Evolutionary conservation across 169 alveolate genomes (phyloP).

Genomic region (Eimeria falciformis): DNA sequence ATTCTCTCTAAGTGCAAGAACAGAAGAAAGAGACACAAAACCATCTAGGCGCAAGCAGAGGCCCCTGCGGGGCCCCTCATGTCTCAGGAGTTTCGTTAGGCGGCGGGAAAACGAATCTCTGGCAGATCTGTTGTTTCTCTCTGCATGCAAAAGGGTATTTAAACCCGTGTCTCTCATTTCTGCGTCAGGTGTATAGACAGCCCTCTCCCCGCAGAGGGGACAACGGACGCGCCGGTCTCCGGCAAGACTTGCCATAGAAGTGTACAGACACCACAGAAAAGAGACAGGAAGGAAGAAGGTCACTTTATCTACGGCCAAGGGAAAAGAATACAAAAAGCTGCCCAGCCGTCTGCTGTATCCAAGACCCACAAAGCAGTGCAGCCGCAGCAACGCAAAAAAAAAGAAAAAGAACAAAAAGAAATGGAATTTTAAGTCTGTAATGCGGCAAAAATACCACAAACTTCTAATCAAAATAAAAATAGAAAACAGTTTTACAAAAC

Average conservation of each 20-base stretch:
- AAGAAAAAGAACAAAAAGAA: not conserved
- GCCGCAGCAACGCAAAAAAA: not conserved
- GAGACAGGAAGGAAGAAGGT: not conserved
- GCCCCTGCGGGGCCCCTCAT: conserved; percentile 45
- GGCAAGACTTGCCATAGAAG: not conserved
- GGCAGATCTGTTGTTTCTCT: not conserved
- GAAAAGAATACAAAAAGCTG: not conserved
- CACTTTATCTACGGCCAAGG: not conserved
- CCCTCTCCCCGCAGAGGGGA: not conserved
- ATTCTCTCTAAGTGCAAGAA: not conserved
- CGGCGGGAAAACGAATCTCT: conserved; percentile 38
- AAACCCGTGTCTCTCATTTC: not conserved
- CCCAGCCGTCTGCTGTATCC: not conserved
- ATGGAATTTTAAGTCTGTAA: not conserved
- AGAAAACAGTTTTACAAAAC: not conserved
- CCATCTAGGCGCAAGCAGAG: conserved; percentile 31
- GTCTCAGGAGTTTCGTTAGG: conserved; percentile 37
- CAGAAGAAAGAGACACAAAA: not conserved
- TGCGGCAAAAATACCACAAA: not conserved
- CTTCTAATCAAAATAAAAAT: not conserved
- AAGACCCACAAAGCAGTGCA: not conserved
- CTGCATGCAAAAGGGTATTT: not conserved
- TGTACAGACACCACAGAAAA: not conserved
- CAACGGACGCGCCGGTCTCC: not conserved
- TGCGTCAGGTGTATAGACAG: not conserved